A percentile compares a stretch with the other conserved stretches of the same genome.
phyloP scores from a whole-genome alignment of 352 stramenopile genomes.

The Pythium sukuiense region DNA sequence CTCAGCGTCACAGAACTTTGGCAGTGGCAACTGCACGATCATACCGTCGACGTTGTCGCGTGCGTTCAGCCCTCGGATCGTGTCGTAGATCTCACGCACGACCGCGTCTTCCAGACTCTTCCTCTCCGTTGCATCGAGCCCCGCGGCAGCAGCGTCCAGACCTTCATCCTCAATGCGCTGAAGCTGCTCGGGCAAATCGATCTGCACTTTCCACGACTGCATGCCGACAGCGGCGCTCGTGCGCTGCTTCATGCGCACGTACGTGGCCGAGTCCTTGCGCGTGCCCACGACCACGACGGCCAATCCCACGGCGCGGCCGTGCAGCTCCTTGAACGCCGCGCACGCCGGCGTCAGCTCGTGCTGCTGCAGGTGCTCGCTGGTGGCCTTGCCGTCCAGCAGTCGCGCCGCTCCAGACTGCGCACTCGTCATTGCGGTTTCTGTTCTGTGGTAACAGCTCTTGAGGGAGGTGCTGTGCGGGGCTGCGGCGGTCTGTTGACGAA shows the following conservation, averaged over 20 bases:
- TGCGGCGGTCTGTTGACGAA: slow-evolving; percentile 3
- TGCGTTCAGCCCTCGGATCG: slow-evolving; percentile 67
- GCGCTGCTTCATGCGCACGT: slow-evolving; percentile 99
- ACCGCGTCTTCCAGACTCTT: slow-evolving; percentile 27
- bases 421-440: neutral
- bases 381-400: slow-evolving; percentile 83
- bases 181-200: slow-evolving; percentile 34
- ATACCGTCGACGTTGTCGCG: slow-evolving; percentile 79
- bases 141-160: slow-evolving; percentile 5
- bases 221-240: slow-evolving; percentile 95
- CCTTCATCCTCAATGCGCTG: slow-evolving; percentile 23
- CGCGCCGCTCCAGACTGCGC: neutral
- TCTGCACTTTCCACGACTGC: slow-evolving; percentile 78
- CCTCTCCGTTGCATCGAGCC: slow-evolving; percentile 14
- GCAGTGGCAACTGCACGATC: slow-evolving; percentile 92
- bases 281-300: slow-evolving; percentile 97
- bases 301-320: slow-evolving; percentile 89
- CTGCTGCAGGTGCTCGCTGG: slow-evolving; percentile 76
- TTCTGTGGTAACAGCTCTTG: neutral
- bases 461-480: neutral
- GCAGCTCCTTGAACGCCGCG: slow-evolving; percentile 39
- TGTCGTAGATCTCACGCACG: slow-evolving; percentile 42
- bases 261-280: slow-evolving; percentile 95
- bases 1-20: slow-evolving; percentile 92
- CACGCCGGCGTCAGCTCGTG: slow-evolving; percentile 82